A percentile compares a stretch with the other conserved stretches of the same genome.
Conservation (phyloP, 1,284 basidiomycete genomes). For the Meira nashicola region DNA sequence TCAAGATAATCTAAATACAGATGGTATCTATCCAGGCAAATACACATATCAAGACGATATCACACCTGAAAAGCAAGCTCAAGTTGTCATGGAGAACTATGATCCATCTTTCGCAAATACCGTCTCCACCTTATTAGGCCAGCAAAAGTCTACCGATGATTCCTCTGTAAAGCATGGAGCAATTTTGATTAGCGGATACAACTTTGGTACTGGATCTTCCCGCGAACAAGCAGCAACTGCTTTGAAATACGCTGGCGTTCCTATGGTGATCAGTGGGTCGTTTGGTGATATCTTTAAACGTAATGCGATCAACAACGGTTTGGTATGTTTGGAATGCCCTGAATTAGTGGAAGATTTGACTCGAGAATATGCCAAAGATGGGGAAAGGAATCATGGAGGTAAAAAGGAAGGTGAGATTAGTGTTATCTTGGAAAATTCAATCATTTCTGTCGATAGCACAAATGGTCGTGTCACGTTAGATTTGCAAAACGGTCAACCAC, state of each 20-base stretch:
- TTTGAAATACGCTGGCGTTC: conserved; percentile 86
- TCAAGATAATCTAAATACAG: conserved; percentile 96
- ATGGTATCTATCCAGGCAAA: conserved; percentile 98
- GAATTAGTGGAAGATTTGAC: conserved; percentile 84
- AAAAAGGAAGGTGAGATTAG: conserved; percentile 33
- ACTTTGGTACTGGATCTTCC: conserved; percentile 98
- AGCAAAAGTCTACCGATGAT: not conserved
- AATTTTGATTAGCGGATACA: conserved; percentile 87
- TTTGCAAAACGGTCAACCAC: conserved; percentile 8
- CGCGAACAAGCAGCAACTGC: conserved; percentile 97
- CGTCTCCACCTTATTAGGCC: conserved; percentile 62
- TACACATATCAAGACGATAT: conserved; percentile 99
- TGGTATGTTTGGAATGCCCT: conserved; percentile 89
- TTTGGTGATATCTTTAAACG: conserved; percentile 99
- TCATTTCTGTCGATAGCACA: conserved; percentile 24
- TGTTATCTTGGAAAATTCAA: conserved; percentile 35
- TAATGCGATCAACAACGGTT: conserved; percentile 96
- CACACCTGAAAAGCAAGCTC: conserved; percentile 84
- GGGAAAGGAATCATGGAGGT: conserved; percentile 61
- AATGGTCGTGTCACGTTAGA: conserved; percentile 27
- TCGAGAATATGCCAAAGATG: conserved; percentile 66
- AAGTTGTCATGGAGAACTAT: conserved; percentile 97
- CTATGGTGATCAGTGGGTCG: conserved; percentile 87
- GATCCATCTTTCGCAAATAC: conserved; percentile 77
- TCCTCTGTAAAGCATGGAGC: conserved; percentile 59